phyloP scores from a whole-genome alignment of 352 stramenopile species.

The Phytophthora brassicae region DNA sequence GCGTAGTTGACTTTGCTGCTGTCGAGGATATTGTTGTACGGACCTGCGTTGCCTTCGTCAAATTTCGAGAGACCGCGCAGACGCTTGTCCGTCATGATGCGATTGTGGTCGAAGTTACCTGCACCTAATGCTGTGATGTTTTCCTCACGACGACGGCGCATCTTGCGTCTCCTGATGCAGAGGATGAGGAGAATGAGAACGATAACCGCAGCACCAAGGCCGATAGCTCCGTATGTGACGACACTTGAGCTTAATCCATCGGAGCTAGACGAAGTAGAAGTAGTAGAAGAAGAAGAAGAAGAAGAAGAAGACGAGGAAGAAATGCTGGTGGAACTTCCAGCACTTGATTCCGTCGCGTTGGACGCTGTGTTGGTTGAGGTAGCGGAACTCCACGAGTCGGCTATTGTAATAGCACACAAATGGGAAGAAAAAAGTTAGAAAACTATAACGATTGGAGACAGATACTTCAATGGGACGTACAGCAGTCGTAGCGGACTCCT shows the following conservation, averaged over 20 bases:
- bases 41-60: constrained; percentile 35
- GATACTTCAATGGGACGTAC: constrained; percentile 38
- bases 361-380: constrained; percentile 6
- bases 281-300: constrained; percentile 12
- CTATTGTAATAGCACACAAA: constrained; percentile 22
- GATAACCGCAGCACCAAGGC: constrained; percentile 50
- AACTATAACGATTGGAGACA: too few species aligned
- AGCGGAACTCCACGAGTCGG: constrained; percentile 32
- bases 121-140: constrained; percentile 17
- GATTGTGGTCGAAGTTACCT: constrained; percentile 25
- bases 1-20: constrained; percentile 48
- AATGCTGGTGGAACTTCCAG: neutral
- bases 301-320: constrained; percentile 17
- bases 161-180: constrained; percentile 51
- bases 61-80: constrained; percentile 43
- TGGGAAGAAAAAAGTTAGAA: too few species aligned
- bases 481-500: constrained; percentile 69
- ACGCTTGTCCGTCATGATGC: constrained; percentile 40
- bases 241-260: constrained; percentile 28
- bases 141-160: constrained; percentile 23
- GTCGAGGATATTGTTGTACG: constrained; percentile 59
- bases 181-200: constrained; percentile 52
- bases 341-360: constrained; percentile 1
- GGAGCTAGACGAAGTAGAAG: constrained; percentile 15
- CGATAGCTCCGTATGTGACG: constrained; percentile 57